Evolutionary conservation across 148 eudicot species (phyloP), one percentile per base, ranked within the genome.

Genomic region (Salicornia ramosissima): DNA sequence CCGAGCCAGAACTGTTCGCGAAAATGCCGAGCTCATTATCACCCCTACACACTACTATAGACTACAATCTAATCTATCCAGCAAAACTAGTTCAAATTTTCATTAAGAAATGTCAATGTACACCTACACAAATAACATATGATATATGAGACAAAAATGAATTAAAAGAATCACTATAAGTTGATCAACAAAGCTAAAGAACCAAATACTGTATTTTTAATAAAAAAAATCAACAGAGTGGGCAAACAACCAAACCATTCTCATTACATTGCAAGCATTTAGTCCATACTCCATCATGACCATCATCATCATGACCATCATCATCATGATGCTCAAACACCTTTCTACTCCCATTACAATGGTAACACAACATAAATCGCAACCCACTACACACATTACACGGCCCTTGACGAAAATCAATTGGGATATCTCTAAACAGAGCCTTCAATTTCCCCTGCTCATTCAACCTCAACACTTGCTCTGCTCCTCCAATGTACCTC

Each of bases 191-290:
- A 19, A 5, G 11, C 25, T 34, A n/a, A 61, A n/a, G 16, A 36
- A 39, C 65, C 46, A 49, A 33, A 16, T 24, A 24, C 4, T 5
- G 13, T 12, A 29, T 12, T 12, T 1, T 0, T 19, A 8, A 11
- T 14, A 13, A 51, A 40, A 64, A 30, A 47, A 0, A 87, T 70
- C 81, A 83, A 50, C 96, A 92, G 69, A 84, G 45, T 18, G 87
- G 86, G 78, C 97, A 92, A 74, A 87, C 82, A 68, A 87, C 79
- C 82, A 92, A 71, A 64, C 97, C 97, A 85, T 92, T 92, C 78
- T 92, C 97, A 79, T 92, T 92, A 74, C 97, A 92, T 61, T 84
- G 89, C 25, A 55, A 55, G 74, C 97, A 92, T 68, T 75, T 76
- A 58, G 4, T 75, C 78, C 76, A 76, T 12, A 50, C 16, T 45